phyloP scores from a whole-genome alignment of 2,329 filamentous ascomycete species.

The Cryphonectria carpinicola region DNA sequence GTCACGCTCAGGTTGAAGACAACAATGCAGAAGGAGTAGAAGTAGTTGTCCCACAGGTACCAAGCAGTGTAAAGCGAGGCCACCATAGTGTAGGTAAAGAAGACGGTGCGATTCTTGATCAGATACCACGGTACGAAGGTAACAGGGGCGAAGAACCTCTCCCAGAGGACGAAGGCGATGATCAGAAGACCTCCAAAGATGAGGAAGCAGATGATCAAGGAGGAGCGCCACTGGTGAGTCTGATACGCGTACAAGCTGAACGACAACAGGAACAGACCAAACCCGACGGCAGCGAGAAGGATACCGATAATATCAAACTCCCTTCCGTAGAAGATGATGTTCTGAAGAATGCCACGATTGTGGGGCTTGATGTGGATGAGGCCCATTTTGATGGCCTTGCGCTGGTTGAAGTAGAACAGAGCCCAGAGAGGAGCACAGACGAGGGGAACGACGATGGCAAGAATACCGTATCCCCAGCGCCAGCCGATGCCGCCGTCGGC shows the following conservation, averaged over 20 bases:
- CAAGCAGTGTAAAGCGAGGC: conserved; percentile 40
- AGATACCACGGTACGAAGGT: not conserved
- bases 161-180: not conserved
- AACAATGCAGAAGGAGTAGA: conserved; percentile 45
- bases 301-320: not conserved
- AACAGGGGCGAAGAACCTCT: not conserved
- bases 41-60: conserved; percentile 45
- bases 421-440: not conserved
- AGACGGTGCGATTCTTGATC: not conserved
- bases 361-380: not conserved
- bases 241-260: not conserved
- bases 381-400: not conserved
- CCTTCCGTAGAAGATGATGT: not conserved
- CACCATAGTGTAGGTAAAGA: not conserved
- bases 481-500: not conserved
- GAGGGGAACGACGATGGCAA: not conserved
- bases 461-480: not conserved
- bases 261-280: not conserved
- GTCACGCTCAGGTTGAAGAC: conserved; percentile 43
- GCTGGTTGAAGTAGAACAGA: not conserved
- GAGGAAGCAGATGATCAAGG: not conserved
- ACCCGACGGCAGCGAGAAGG: not conserved
- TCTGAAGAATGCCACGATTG: not conserved
- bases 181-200: not conserved
- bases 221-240: not conserved